A percentile compares a stretch with the other conserved stretches of the same genome.
Conservation (phyloP, 2,329 filamentous ascomycete genomes). For the Cercospora beticola region DNA sequence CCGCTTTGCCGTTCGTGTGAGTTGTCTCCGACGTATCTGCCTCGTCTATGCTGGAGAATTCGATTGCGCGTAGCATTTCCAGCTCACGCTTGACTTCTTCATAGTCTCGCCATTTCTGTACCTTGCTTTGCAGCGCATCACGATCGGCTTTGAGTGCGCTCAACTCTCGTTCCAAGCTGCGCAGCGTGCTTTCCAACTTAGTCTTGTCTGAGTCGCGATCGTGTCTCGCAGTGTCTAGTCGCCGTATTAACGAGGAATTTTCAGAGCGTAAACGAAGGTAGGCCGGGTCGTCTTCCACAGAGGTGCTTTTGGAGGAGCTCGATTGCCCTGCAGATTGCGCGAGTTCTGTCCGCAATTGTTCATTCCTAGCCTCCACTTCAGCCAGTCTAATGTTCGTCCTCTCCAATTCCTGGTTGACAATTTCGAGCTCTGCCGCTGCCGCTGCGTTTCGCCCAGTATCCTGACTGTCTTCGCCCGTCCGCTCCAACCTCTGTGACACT, state of each 20-base stretch:
- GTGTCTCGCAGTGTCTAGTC: slow-evolving; percentile 77
- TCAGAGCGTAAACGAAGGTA: slow-evolving; percentile 88
- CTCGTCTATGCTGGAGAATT: slow-evolving; percentile 83
- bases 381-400: slow-evolving; percentile 82
- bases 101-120: slow-evolving; percentile 90
- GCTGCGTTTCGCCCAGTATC: slow-evolving; percentile 62
- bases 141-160: slow-evolving; percentile 74
- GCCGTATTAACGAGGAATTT: slow-evolving; percentile 86
- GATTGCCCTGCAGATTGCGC: slow-evolving; percentile 80
- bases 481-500: slow-evolving; percentile 84
- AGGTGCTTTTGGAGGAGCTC: slow-evolving; percentile 58
- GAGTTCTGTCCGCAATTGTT: slow-evolving; percentile 85
- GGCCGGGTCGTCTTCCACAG: slow-evolving; percentile 82
- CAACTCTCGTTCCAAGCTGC: slow-evolving; percentile 76
- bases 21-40: slow-evolving; percentile 62
- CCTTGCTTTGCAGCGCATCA: slow-evolving; percentile 73
- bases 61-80: slow-evolving; percentile 91
- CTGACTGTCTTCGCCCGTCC: slow-evolving; percentile 62
- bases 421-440: slow-evolving; percentile 86
- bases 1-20: slow-evolving; percentile 53
- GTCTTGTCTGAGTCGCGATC: slow-evolving; percentile 81
- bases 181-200: slow-evolving; percentile 70
- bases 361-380: slow-evolving; percentile 90
- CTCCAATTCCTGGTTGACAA: slow-evolving; percentile 88
- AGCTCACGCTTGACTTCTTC: slow-evolving; percentile 95